These are phyloP conservation scores for Hypoxylon subgilvum DNA, from an alignment of 495 filamentous ascomycete species.

Conservation along the genomic window DNA sequence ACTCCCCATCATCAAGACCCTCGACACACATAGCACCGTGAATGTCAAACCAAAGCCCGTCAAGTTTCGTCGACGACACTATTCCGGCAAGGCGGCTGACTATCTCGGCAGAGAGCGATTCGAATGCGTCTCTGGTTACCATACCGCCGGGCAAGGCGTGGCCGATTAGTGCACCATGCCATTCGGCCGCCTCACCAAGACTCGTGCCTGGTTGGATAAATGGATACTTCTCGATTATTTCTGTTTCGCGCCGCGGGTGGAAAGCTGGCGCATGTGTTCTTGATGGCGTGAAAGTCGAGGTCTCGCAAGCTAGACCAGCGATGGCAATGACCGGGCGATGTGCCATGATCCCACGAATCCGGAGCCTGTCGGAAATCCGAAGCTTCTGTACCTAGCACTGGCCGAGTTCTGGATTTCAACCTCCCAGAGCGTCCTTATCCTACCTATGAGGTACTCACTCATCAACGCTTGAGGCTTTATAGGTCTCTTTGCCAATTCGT, in stretches of 20 bases:
- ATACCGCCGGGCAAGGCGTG: conserved; percentile 62
- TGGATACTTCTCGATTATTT: conserved; percentile 55
- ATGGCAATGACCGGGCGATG: conserved; percentile 57
- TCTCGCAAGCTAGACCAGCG: conserved; percentile 63
- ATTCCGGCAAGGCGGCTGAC: conserved; percentile 50
- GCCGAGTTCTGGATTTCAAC: too few species aligned
- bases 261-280: conserved; percentile 59
- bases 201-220: conserved; percentile 52
- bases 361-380: too few species aligned
- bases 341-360: conserved; percentile 23
- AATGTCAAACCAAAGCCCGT: conserved; percentile 65
- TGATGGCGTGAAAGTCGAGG: conserved; percentile 61
- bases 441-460: too few species aligned
- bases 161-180: conserved; percentile 60
- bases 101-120: conserved; percentile 57
- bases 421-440: too few species aligned
- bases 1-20: conserved; percentile 57
- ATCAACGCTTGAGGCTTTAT: too few species aligned
- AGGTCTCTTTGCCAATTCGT: too few species aligned
- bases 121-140: conserved; percentile 56
- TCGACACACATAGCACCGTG: conserved; percentile 66
- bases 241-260: conserved; percentile 55
- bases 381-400: too few species aligned
- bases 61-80: conserved; percentile 36
- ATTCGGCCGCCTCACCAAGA: conserved; percentile 52